phyloP scores from a whole-genome alignment of 306 rosid genomes.

The Cercis canadensis region DNA sequence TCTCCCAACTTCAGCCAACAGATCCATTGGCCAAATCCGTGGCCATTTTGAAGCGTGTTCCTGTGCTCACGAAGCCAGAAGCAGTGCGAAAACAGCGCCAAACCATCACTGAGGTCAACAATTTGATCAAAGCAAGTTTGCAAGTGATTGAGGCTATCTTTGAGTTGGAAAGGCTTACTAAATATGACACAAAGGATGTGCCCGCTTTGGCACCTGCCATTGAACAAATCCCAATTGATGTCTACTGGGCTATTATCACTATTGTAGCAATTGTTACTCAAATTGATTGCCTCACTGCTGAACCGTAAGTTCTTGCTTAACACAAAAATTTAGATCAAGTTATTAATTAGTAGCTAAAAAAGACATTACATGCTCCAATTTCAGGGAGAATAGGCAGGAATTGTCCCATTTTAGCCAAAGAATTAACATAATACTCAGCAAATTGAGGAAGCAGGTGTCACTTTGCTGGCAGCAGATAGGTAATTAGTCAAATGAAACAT shows the following conservation, averaged over 20 bases:
- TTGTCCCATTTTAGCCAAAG: slow-evolving; percentile 66
- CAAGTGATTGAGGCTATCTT: slow-evolving; percentile 57
- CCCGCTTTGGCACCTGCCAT: slow-evolving; percentile 53
- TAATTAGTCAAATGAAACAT: neutral
- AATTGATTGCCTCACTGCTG: slow-evolving; percentile 52
- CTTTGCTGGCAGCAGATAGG: slow-evolving; percentile 40
- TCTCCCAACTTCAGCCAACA: slow-evolving; percentile 49
- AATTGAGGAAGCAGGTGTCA: slow-evolving; percentile 27
- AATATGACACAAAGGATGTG: slow-evolving; percentile 51
- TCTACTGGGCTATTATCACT: slow-evolving; percentile 69
- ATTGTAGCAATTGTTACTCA: slow-evolving; percentile 65
- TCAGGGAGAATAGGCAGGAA: slow-evolving; percentile 53
- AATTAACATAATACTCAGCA: slow-evolving; percentile 35
- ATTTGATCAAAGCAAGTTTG: slow-evolving; percentile 53
- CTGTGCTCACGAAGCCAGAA: slow-evolving; percentile 8
- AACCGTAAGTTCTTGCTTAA: slow-evolving; percentile 44
- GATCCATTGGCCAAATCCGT: slow-evolving; percentile 69
- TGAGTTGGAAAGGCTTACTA: slow-evolving; percentile 56
- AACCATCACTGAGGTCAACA: slow-evolving; percentile 56
- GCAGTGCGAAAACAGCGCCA: slow-evolving; percentile 50
- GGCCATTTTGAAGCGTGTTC: slow-evolving; percentile 59
- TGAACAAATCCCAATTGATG: slow-evolving; percentile 64
- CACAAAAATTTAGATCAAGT: no score
- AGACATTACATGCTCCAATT: neutral
- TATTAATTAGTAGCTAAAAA: no score